Evolutionary conservation across 495 filamentous ascomycete species (phyloP).

Genomic region (Penicillium macrosclerotiorum): DNA sequence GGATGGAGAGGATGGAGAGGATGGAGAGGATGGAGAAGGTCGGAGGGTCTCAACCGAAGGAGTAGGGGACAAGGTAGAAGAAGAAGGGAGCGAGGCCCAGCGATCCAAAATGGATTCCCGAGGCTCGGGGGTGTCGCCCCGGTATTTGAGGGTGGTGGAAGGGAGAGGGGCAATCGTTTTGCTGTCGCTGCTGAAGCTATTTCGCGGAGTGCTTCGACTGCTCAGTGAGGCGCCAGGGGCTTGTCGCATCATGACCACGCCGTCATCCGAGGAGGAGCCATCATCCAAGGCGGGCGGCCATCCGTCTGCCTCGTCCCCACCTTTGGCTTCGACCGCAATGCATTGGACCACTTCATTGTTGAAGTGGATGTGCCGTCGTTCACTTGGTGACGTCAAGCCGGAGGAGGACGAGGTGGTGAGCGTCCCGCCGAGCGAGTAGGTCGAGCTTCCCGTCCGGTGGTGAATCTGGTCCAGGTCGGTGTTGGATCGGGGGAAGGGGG

Average conservation of each 20-base stretch:
- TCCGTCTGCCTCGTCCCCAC: slow-evolving; percentile 65
- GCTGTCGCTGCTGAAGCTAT: slow-evolving; percentile 62
- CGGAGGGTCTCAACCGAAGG: slow-evolving; percentile 75
- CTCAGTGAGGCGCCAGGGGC: slow-evolving; percentile 43
- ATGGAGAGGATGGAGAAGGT: no score
- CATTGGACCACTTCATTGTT: slow-evolving; percentile 94
- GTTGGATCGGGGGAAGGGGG: slow-evolving; percentile 51
- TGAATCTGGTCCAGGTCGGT: slow-evolving; percentile 62
- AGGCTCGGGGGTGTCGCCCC: slow-evolving; percentile 73
- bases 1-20: no score
- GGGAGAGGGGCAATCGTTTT: slow-evolving; percentile 93
- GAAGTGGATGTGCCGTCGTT: slow-evolving; percentile 89
- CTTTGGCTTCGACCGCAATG: slow-evolving; percentile 86
- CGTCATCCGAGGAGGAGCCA: slow-evolving; percentile 71
- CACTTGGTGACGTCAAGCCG: slow-evolving; percentile 62
- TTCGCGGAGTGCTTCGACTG: slow-evolving; percentile 47
- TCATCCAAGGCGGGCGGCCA: slow-evolving; percentile 47
- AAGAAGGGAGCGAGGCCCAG: slow-evolving; percentile 35
- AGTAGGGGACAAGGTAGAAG: slow-evolving; percentile 57
- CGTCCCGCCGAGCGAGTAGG: slow-evolving; percentile 29
- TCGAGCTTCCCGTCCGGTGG: slow-evolving; percentile 38
- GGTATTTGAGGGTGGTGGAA: slow-evolving; percentile 87
- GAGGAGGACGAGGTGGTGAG: slow-evolving; percentile 40
- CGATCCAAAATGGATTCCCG: slow-evolving; percentile 27
- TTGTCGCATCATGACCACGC: slow-evolving; percentile 81